Base-by-base conservation (phyloP, 1,139 yeast genomes). In the Geotrichum reessii region DNA sequence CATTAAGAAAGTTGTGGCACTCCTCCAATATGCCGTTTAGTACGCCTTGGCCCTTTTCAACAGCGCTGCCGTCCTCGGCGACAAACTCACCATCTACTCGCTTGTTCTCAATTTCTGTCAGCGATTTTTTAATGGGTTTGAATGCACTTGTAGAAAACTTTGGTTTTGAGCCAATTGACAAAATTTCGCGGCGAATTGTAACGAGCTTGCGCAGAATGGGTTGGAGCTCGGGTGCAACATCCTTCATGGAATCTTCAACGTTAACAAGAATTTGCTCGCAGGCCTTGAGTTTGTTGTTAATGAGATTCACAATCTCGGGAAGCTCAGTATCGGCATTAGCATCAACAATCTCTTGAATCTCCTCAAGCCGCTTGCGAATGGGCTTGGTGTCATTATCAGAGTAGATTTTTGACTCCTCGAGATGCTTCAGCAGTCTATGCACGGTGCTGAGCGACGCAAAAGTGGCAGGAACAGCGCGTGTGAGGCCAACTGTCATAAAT, bases 381-480 rank as follows among this genome's bases (percentile, higher is more conserved):
- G 97, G 96, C 61, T 78, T 76, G 63, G 91, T 79, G 69, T 93
- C 98, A 65, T 86, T 89, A 62, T 82, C 83, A 0, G 97, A 91
- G 72, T 85, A 91, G 19, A 88, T 89, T 59, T 84, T 84, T 58
- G 90, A 83, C 67, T 88, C 96, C 64, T 83, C 81, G 62, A 92
- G 76, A 73, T 92, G 98, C 62, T 84, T 87, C 64, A 93, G 77
- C 61, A 93, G 76, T 66, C 93, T 83, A 73, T 84, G 84, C 48
- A 93, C 96, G 0, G 97, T 89, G 51, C 91, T 80, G 53, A 92
- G 76, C 7, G 96, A 87, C 8, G 96, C 91, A 73, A 87, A 93
- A 1, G 96, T 89, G 2, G 97, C 96, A 1, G 97, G 97, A 0
- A 97, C 96, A 50, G 89, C 82, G 65, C 90, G 86, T 58, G 87